A percentile compares a stretch with the other conserved stretches of the same genome.
phyloP scores from a whole-genome alignment of 768 basidiomycete species.

The Crassisporium funariophilum region DNA sequence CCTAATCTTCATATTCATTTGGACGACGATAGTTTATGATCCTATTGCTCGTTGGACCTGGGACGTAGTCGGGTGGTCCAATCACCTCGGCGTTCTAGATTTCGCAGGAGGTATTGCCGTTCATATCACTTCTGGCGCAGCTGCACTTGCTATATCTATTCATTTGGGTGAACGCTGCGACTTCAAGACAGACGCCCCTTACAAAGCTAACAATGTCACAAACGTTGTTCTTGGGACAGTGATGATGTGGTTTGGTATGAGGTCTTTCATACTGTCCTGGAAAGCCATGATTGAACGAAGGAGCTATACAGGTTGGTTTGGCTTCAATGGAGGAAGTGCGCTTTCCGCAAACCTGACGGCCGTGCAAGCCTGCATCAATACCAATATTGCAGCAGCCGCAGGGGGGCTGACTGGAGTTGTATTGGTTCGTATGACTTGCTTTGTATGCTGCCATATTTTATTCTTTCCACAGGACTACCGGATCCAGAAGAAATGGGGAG shows the following conservation, averaged over 20 bases:
- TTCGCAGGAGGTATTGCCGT: conserved; percentile 97
- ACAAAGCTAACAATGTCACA: conserved; percentile 91
- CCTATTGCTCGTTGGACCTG: conserved; percentile 97
- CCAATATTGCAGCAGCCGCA: conserved; percentile 87
- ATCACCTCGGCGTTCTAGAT: conserved; percentile 78
- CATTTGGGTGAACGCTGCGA: conserved; percentile 91
- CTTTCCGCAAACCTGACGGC: conserved; percentile 89
- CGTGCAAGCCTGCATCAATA: conserved; percentile 86
- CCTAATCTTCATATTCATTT: conserved; percentile 87
- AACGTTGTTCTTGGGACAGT: conserved; percentile 94
- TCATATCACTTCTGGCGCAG: conserved; percentile 92
- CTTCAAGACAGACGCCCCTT: conserved; percentile 88
- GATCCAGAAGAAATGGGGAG: conserved; percentile 90
- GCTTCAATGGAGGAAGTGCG: conserved; percentile 93
- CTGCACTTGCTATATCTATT: conserved; percentile 87
- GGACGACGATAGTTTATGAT: conserved; percentile 90
- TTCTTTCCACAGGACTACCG: conserved; percentile 69
- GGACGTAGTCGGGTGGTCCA: conserved; percentile 81
- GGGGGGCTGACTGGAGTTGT: conserved; percentile 93
- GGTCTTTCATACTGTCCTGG: too few relatives aligned
- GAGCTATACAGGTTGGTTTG: too few relatives aligned
- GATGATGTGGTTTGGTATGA: conserved; percentile 93
- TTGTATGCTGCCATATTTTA: background rate
- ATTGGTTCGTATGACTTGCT: conserved; percentile 49
- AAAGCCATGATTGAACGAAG: too few relatives aligned